These are phyloP conservation scores for Cyclocybe aegerita DNA, from an alignment of 768 basidiomycete genomes.

Conservation along the genomic window DNA sequence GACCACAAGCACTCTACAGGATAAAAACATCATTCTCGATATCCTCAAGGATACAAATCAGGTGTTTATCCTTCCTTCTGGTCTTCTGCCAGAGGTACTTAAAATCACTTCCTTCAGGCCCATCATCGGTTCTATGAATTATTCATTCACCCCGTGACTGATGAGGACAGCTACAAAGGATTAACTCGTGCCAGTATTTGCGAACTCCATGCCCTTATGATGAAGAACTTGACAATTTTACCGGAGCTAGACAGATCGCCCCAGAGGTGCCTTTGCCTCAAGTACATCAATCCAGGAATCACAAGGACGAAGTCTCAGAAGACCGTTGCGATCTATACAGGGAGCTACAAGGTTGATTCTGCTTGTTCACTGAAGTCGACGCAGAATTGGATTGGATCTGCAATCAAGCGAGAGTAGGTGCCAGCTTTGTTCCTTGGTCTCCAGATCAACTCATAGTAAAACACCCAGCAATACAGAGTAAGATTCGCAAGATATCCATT, in stretches of 20 bases:
- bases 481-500: slow-evolving; percentile 27
- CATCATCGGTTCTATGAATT: neutral
- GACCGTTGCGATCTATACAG: slow-evolving; percentile 23
- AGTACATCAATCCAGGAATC: slow-evolving; percentile 22
- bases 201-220: slow-evolving; percentile 24
- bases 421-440: neutral
- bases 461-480: slow-evolving; percentile 23
- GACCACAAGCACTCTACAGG: slow-evolving; percentile 19
- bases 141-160: slow-evolving; percentile 8
- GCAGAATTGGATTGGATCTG: slow-evolving; percentile 28
- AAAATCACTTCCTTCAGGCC: neutral
- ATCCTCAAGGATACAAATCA: slow-evolving; percentile 27
- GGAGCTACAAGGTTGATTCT: slow-evolving; percentile 23
- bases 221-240: too few relatives aligned
- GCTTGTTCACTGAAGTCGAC: slow-evolving; percentile 28
- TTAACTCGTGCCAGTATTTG: slow-evolving; percentile 21
- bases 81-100: too few relatives aligned
- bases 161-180: neutral
- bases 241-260: too few relatives aligned
- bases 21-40: slow-evolving; percentile 20
- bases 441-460: neutral
- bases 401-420: slow-evolving; percentile 28
- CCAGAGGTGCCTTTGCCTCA: too few relatives aligned
- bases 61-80: slow-evolving; percentile 14
- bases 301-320: slow-evolving; percentile 25